phyloP scores from a whole-genome alignment of 106 monocot species.

The Allium sativum region DNA sequence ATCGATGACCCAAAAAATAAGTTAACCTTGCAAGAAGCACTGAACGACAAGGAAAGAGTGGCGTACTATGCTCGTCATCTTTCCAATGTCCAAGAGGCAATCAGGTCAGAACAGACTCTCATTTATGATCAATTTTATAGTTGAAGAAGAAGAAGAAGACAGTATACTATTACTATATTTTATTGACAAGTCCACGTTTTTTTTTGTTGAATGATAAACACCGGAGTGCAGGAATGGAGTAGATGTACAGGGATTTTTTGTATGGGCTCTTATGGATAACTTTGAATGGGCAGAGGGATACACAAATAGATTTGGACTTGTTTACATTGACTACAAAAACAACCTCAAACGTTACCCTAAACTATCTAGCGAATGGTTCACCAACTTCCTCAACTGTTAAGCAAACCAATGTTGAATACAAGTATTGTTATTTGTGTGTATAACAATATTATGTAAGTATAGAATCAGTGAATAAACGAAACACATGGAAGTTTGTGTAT shows the following conservation, averaged over 20 bases:
- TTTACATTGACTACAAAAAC: slow-evolving; percentile 14
- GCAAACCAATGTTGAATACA: too few relatives aligned
- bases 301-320: slow-evolving; percentile 12
- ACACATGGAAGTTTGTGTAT: too few relatives aligned
- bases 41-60: slow-evolving; percentile 4
- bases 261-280: slow-evolving; percentile 20
- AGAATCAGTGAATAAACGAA: too few relatives aligned
- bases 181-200: too few relatives aligned
- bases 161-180: too few relatives aligned
- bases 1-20: not conserved
- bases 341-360: slow-evolving; percentile 5
- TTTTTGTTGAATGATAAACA: not conserved
- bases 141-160: too few relatives aligned
- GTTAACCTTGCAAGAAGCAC: not conserved
- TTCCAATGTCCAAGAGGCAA: slow-evolving; percentile 7
- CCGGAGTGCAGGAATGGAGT: slow-evolving; percentile 3
- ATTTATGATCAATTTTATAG: too few relatives aligned
- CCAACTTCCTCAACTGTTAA: not conserved
- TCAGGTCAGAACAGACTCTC: slow-evolving; percentile 1
- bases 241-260: slow-evolving; percentile 16
- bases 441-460: too few relatives aligned
- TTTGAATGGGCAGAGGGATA: slow-evolving; percentile 21
- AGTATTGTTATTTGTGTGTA: too few relatives aligned
- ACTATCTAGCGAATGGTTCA: not conserved
- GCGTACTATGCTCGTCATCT: slow-evolving; percentile 12